Conservation (phyloP, 345 rosid genomes). For the Lepidium sativum region DNA sequence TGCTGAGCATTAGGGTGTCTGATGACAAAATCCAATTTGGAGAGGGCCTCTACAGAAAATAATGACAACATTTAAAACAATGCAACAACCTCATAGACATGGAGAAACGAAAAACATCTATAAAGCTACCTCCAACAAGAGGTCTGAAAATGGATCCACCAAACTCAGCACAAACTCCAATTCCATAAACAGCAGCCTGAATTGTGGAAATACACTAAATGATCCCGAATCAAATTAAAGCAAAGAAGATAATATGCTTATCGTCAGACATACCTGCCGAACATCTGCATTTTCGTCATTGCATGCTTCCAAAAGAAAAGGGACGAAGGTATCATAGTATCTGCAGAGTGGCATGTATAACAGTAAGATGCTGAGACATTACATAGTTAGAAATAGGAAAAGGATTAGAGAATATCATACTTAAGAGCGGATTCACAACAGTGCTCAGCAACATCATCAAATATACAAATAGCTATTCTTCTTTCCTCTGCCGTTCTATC, state of each 20-base stretch:
- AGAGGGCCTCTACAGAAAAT: slow-evolving; percentile 45
- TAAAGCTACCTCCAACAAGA: slow-evolving; percentile 46
- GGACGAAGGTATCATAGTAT: slow-evolving; percentile 58
- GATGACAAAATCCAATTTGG: slow-evolving; percentile 47
- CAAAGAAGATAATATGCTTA: not conserved
- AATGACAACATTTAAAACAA: not conserved
- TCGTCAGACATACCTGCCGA: slow-evolving; percentile 44
- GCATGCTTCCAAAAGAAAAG: slow-evolving; percentile 64
- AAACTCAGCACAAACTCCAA: slow-evolving; percentile 65
- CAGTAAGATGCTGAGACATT: not conserved
- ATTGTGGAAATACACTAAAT: not conserved
- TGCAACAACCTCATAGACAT: not conserved
- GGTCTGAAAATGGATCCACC: slow-evolving; percentile 58
- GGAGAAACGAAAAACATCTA: not conserved
- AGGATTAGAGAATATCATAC: slow-evolving; percentile 18
- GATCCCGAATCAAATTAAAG: not conserved
- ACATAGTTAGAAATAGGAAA: not conserved
- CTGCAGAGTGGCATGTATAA: slow-evolving; percentile 23
- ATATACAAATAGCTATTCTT: slow-evolving; percentile 68
- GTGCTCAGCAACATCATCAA: slow-evolving; percentile 70
- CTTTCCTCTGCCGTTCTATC: slow-evolving; percentile 67
- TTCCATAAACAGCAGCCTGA: slow-evolving; percentile 72
- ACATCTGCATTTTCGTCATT: slow-evolving; percentile 52
- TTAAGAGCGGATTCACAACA: slow-evolving; percentile 55
- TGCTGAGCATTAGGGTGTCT: slow-evolving; percentile 47